Base-by-base conservation (phyloP, 1,139 yeast genomes). In the Meyerozyma carpophila region DNA sequence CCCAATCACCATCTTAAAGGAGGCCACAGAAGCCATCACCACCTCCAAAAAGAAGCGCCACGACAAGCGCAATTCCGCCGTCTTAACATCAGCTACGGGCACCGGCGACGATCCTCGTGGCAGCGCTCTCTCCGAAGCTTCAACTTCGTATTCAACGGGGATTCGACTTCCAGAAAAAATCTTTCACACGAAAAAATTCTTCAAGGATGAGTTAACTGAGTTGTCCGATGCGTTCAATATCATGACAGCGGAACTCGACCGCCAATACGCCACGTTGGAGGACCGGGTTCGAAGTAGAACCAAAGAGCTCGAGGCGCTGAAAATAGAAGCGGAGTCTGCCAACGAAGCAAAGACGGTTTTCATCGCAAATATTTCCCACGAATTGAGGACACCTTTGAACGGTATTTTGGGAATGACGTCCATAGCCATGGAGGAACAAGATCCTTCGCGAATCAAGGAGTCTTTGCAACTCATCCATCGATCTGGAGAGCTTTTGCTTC, bases 381-480 rank as follows among this genome's bases (percentile, higher is more conserved):
- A 93, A 65, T 74, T 93, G 57, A 75, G 97, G 52, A 93, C 98
- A 0, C 98, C 98, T 1, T 70, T 93, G 53, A 93, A 93, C 62
- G 98, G 98, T 59, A 93, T 93, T 38, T 68, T 93, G 46, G 98
- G 98, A 45, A 88, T 93, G 95, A 87, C 97, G 0, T 86, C 95
- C 1, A 88, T 91, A 44, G 93, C 96, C 2, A 79, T 89, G 82
- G 93, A 87, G 21, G 97, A 91, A 61, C 71, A 72, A 9, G 93
- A 88, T 54, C 72, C 74, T 7, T 62, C 70, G 4, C 81, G 82
- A 52, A 80, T 88, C 16, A 81, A 84, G 53, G 84, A 82, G 44
- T 68, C 74, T 2, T 68, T 91, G 49, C 84, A 83, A 51, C 74
- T 90, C 45, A 90, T 91, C 48, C 87, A 86, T 58, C 75, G 95